Base-by-base conservation (phyloP, 192 early-diverging fungal genomes). In the Backusella liffmaniae region DNA sequence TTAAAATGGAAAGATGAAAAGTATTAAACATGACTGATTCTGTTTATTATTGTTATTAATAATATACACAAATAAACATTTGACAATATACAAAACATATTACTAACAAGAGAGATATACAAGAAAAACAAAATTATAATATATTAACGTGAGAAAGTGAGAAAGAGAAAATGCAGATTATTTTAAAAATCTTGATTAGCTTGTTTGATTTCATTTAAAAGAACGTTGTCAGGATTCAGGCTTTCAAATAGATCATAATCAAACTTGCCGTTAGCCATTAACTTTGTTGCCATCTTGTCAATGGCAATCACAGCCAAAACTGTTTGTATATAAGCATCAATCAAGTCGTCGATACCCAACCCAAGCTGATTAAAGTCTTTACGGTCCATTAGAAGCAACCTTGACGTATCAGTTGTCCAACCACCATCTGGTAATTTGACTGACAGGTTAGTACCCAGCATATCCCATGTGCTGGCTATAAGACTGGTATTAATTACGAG, bases 361-460 rank as follows among this genome's bases (percentile, higher is more conserved):
- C 94, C 94, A 42, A 95, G 85, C 80, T 93, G 90, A 80, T 96
- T 96, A 65, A 96, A 95, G 75, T 96, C 94, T 77, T 95, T 96
- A 75, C 94, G 89, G 79, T 96, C 94, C 94, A 96, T 94, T n/a
- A 96, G 81, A 66, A 95, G 76, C 51, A 96, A 77, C 16, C 94
- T 85, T 76, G 92, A 90, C 21, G 94, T 86, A 70, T 96, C 94
- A n/a, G 94, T 94, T 12, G 90, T 90, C 94, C 93, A 96, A 44
- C 89, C 87, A 49, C 91, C 92, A 30, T 88, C 86, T 10, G 91
- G 88, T 30, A 88, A 69, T 83, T 94, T 94, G 76, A 96, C 91
- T 12, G 90, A 91, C 32, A 96, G 83, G 72, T 96, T 96, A 2
- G 94, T 96, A 29, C 93, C 95, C 8, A 96, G 87, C 95, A 96